Conservation (phyloP, 345 rosid genomes). For the Cardamine chenopodiifolia region DNA sequence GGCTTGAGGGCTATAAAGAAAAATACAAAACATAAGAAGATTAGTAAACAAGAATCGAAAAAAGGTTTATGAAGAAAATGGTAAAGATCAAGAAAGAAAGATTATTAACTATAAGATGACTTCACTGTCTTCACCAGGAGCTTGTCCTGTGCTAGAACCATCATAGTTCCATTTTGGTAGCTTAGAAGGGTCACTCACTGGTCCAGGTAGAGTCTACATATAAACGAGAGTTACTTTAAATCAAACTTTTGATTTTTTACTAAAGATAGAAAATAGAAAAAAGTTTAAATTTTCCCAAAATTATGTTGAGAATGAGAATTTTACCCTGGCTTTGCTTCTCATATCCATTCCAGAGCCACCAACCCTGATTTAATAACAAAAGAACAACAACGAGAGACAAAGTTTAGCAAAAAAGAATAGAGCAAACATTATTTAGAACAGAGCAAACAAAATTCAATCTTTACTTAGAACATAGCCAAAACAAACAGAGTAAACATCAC, state of each 20-base stretch:
- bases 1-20: conserved; percentile 73
- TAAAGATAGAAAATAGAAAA: neutral
- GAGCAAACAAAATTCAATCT: neutral
- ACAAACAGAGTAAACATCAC: neutral
- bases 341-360: conserved; percentile 86
- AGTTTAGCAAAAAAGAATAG: neutral
- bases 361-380: conserved; percentile 49
- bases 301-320: neutral
- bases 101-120: conserved; percentile 73
- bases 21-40: neutral
- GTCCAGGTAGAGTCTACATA: conserved; percentile 63
- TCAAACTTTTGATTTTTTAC: neutral
- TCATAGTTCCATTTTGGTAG: conserved; percentile 85
- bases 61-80: conserved; percentile 18
- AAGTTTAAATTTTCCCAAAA: neutral
- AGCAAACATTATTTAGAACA: neutral
- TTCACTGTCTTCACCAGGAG: conserved; percentile 94
- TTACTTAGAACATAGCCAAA: conserved; percentile 11
- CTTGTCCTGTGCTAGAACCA: conserved; percentile 91
- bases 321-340: conserved; percentile 88
- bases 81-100: neutral
- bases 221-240: neutral
- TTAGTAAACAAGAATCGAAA: conserved; percentile 17
- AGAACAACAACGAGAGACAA: neutral
- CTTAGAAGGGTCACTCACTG: conserved; percentile 60